These are phyloP conservation scores for Petunia hybrid DNA, from an alignment of 305 asterid genomes.

Conservation along the genomic window DNA sequence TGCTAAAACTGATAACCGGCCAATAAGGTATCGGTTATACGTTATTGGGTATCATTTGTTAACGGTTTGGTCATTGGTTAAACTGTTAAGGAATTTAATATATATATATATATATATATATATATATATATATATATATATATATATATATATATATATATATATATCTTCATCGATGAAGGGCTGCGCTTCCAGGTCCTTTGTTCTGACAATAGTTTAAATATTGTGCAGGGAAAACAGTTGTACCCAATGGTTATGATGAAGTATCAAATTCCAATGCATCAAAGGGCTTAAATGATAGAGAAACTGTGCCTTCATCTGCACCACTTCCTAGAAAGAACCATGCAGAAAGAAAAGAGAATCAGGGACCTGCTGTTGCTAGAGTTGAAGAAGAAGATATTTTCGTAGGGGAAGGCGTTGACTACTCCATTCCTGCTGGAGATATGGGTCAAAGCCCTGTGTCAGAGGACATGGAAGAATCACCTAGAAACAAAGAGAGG, in stretches of 20 bases:
- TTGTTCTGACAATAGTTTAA: conserved; percentile 34
- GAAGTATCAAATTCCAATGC: conserved; percentile 56
- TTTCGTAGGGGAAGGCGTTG: conserved; percentile 91
- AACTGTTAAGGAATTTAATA: too few relatives aligned
- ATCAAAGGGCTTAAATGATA: conserved; percentile 57
- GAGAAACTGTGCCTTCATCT: conserved; percentile 75
- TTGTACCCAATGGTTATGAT: conserved; percentile 60
- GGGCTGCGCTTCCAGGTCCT: not conserved
- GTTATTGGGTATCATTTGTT: too few relatives aligned
- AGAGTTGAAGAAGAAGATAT: conserved; percentile 88
- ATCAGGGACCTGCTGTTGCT: conserved; percentile 55
- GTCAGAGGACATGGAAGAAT: conserved; percentile 98
- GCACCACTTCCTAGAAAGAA: conserved; percentile 74
- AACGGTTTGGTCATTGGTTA: too few relatives aligned
- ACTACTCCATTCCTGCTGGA: conserved; percentile 81
- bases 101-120: too few relatives aligned
- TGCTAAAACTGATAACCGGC: too few relatives aligned
- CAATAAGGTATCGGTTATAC: too few relatives aligned
- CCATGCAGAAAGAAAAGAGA: conserved; percentile 61
- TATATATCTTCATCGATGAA: not conserved
- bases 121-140: too few relatives aligned
- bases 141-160: too few relatives aligned
- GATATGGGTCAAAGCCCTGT: conserved; percentile 94
- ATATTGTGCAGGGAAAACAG: conserved; percentile 56
- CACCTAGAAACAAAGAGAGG: conserved; percentile 90